Evolutionary conservation across 2,329 filamentous ascomycete genomes (phyloP).

Genomic region (Paecilomyces sp.): DNA sequence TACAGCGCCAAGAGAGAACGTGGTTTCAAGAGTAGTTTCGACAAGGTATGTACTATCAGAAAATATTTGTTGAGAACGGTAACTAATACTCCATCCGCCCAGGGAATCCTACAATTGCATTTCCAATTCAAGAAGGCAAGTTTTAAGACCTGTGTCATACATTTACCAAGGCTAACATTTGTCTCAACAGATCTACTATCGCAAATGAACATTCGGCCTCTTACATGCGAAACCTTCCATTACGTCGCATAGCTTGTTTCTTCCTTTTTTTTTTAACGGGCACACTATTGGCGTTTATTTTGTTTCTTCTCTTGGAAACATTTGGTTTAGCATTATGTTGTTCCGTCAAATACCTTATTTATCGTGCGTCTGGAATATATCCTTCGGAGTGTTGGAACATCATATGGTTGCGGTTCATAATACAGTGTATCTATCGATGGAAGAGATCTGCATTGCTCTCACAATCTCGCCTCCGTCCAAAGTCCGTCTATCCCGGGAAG

Average conservation of each 20-base stretch:
- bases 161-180: conserved; percentile 8
- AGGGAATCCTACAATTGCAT: conserved; percentile 93
- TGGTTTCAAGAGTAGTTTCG: conserved; percentile 93
- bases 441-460: neutral
- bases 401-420: neutral
- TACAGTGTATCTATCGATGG: neutral
- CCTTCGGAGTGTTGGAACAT: neutral
- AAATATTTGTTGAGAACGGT: neutral
- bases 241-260: neutral
- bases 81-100: conserved; percentile 5
- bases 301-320: neutral
- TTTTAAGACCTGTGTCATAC: conserved; percentile 41
- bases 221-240: neutral
- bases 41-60: conserved; percentile 63
- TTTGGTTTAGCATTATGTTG: neutral
- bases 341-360: neutral
- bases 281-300: neutral
- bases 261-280: neutral
- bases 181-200: conserved; percentile 38
- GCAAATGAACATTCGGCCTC: conserved; percentile 31
- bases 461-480: neutral
- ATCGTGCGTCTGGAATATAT: neutral
- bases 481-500: neutral
- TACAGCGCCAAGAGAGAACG: conserved; percentile 93
- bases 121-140: conserved; percentile 97